Conservation (phyloP, 352 stramenopile species). For the Globisporangium nodosum region DNA sequence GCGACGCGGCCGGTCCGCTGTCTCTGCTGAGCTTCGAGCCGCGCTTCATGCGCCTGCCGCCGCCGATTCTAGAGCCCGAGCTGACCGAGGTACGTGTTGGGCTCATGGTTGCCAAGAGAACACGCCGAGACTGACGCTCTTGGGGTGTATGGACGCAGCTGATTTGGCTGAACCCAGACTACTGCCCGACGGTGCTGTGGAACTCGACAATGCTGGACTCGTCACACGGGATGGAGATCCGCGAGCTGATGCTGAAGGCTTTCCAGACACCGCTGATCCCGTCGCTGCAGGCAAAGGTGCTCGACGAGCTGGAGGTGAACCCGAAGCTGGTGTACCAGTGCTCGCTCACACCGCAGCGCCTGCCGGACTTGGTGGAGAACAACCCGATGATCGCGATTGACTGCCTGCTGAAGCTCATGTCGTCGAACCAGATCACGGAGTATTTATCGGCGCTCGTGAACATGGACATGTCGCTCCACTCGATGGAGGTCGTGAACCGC, state of each 20-base stretch:
- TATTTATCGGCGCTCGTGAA: constrained; percentile 96
- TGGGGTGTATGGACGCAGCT: constrained; percentile 20
- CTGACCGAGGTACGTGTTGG: constrained; percentile 46
- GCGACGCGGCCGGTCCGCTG: constrained; percentile 33
- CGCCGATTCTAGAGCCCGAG: constrained; percentile 81
- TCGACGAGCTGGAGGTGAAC: constrained; percentile 85
- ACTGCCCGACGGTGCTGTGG: constrained; percentile 88
- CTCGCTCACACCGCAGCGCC: constrained; percentile 89
- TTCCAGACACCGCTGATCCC: constrained; percentile 87
- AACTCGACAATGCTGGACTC: constrained; percentile 87
- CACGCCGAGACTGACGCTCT: not conserved
- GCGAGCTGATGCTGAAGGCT: constrained; percentile 87
- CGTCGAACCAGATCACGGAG: constrained; percentile 91
- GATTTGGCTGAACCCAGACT: constrained; percentile 91
- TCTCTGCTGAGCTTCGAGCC: constrained; percentile 87
- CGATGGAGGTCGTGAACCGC: constrained; percentile 97
- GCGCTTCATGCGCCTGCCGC: constrained; percentile 81
- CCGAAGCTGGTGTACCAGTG: constrained; percentile 91
- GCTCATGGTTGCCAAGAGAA: not conserved
- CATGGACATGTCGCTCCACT: constrained; percentile 99
- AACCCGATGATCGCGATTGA: constrained; percentile 98
- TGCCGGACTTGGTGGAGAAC: constrained; percentile 97
- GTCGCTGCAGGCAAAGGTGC: constrained; percentile 86
- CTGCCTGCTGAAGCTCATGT: constrained; percentile 91
- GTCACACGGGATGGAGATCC: constrained; percentile 79